Evolutionary conservation across 176 grass and related monocot genomes (phyloP).

Genomic region (Ensete ventricosum): DNA sequence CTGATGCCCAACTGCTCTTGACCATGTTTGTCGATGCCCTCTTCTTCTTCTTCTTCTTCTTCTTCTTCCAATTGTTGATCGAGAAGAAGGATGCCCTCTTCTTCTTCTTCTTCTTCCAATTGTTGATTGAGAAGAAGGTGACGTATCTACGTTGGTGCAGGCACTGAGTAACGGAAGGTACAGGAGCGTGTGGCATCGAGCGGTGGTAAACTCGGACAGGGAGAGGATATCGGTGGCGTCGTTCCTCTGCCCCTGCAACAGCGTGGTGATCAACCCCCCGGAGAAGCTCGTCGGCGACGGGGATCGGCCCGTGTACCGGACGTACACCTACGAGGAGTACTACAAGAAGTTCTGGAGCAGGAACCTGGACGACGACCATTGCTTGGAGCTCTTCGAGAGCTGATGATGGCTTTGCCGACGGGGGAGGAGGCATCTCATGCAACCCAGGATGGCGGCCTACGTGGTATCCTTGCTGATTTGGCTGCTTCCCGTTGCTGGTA

Average conservation of each 20-base stretch:
- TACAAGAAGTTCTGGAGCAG: conserved; percentile 85
- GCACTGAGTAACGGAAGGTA: conserved; percentile 71
- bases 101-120: no score
- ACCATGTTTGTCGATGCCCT: no score
- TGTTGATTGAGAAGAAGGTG: no score
- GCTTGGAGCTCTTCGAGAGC: conserved; percentile 58
- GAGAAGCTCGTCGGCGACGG: conserved; percentile 37
- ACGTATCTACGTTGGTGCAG: conserved; percentile 15
- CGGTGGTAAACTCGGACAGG: conserved; percentile 49
- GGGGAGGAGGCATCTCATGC: no score
- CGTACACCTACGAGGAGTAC: conserved; percentile 69
- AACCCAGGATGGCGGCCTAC: no score
- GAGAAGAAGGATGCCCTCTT: no score
- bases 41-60: no score
- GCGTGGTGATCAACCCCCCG: conserved; percentile 41
- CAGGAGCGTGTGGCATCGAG: conserved; percentile 73
- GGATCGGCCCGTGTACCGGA: conserved; percentile 44
- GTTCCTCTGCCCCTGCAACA: conserved; percentile 64
- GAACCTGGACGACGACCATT: conserved; percentile 67
- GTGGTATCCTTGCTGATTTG: no score
- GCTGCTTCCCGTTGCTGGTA: no score
- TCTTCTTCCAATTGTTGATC: no score
- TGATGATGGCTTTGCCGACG: no score
- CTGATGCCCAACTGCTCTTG: no score
- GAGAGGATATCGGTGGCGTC: conserved; percentile 68